Percentiles rank a stretch among this genome's conserved stretches.
phyloP scores from a whole-genome alignment of 805 yeast genomes.

The Osmozyma mogii region DNA sequence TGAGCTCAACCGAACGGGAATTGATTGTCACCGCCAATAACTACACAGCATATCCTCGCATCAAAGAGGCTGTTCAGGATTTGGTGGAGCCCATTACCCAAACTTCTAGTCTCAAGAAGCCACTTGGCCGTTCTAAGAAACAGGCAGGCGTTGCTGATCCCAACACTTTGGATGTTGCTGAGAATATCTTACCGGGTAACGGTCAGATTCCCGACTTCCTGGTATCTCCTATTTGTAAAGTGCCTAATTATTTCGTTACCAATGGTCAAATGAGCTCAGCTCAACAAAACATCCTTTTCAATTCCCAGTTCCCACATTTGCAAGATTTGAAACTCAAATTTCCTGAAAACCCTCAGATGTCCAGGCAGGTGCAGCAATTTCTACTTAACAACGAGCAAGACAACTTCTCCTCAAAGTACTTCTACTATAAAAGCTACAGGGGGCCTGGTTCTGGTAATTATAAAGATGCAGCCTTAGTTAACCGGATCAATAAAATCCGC shows the following conservation, averaged over 20 bases:
- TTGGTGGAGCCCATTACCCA: neutral
- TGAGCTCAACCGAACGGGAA: conserved; percentile 29
- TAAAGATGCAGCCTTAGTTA: conserved; percentile 36
- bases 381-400: conserved; percentile 30
- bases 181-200: conserved; percentile 35
- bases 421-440: conserved; percentile 31
- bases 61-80: conserved; percentile 3
- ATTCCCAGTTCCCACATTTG: conserved; percentile 7
- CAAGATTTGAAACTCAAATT: conserved; percentile 10
- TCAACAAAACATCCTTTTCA: conserved; percentile 13
- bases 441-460: conserved; percentile 41
- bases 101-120: conserved; percentile 16
- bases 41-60: conserved; percentile 8
- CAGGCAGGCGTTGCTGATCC: conserved; percentile 28
- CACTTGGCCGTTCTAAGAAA: conserved; percentile 25
- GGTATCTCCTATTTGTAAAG: conserved; percentile 32
- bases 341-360: conserved; percentile 19
- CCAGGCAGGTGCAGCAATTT: conserved; percentile 29
- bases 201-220: conserved; percentile 37
- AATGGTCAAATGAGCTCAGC: conserved; percentile 16
- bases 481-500: conserved; percentile 28
- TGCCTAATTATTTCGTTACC: conserved; percentile 34
- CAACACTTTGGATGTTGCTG: conserved; percentile 31
- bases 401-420: conserved; percentile 28
- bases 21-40: conserved; percentile 23